phyloP scores from a whole-genome alignment of 2,329 filamentous ascomycete genomes.

The Fusarium denticulatum region DNA sequence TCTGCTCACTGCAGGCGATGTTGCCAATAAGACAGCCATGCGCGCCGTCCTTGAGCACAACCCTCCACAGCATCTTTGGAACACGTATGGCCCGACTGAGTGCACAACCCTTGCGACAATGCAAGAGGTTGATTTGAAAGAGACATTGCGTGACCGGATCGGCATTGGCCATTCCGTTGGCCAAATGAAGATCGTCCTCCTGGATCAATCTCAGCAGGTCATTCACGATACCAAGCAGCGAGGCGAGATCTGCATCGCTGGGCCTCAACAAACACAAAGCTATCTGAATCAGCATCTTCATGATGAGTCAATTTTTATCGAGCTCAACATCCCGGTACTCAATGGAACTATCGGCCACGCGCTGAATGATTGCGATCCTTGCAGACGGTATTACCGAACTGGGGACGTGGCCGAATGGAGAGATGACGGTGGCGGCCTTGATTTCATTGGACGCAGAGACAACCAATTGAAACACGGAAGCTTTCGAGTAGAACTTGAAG shows the following conservation, averaged over 20 bases:
- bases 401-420: conserved; percentile 1
- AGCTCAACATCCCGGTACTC: fast-evolving
- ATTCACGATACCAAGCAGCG: not conserved
- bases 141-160: not conserved
- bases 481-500: not conserved
- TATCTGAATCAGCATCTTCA: not conserved
- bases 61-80: not conserved
- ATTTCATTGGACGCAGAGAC: not conserved
- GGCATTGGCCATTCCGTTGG: not conserved
- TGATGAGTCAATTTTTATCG: fast-evolving
- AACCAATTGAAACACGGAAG: not conserved
- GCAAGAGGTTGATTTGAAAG: not conserved
- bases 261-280: not conserved
- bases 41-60: not conserved
- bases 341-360: not conserved
- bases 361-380: not conserved
- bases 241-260: not conserved
- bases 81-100: conserved; percentile 3
- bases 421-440: not conserved
- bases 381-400: not conserved
- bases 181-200: not conserved
- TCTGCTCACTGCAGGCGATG: not conserved
- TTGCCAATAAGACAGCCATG: not conserved
- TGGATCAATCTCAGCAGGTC: not conserved
- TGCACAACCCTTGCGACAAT: not conserved